These are phyloP conservation scores for Paragyromitra xinjiangensis DNA, from an alignment of 495 filamentous ascomycete genomes.

Conservation along the genomic window DNA sequence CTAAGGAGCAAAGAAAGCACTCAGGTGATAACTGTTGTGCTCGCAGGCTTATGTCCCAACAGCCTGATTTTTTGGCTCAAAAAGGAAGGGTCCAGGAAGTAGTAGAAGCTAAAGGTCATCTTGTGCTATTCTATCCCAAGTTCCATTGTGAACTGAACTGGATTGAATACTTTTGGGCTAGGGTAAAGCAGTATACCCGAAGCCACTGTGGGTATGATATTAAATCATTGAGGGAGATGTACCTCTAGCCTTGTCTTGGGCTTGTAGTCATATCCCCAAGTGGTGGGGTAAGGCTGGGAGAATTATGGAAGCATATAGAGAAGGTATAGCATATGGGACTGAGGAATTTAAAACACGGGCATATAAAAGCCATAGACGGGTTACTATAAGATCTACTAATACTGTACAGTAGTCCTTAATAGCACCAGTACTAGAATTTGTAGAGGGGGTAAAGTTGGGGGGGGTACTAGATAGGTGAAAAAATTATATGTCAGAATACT, in stretches of 20 bases:
- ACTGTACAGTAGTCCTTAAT: too few species aligned
- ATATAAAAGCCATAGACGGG: conserved; percentile 17
- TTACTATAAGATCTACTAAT: neutral
- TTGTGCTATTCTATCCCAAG: conserved; percentile 4
- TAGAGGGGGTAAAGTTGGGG: too few species aligned
- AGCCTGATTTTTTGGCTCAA: neutral
- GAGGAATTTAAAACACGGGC: neutral
- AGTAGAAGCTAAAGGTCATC: neutral
- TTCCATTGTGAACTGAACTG: conserved; percentile 5
- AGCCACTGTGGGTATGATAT: conserved; percentile 16
- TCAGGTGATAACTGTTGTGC: neutral
- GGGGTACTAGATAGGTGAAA: too few species aligned
- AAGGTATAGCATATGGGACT: neutral
- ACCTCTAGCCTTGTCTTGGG: neutral
- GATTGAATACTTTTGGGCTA: neutral
- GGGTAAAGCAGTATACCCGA: neutral
- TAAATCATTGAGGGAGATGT: conserved; percentile 6
- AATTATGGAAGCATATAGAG: conserved; percentile 6
- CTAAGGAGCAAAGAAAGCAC: neutral
- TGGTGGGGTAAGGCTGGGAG: conserved; percentile 13
- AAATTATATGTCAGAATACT: neutral
- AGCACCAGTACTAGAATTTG: too few species aligned
- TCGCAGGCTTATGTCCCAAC: neutral
- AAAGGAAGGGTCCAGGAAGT: neutral
- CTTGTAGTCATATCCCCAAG: neutral